A percentile compares a stretch with the other conserved stretches of the same genome.
These are phyloP conservation scores for Aspergillus tamarii DNA, from an alignment of 2,329 filamentous ascomycete genomes.

Conservation along the genomic window DNA sequence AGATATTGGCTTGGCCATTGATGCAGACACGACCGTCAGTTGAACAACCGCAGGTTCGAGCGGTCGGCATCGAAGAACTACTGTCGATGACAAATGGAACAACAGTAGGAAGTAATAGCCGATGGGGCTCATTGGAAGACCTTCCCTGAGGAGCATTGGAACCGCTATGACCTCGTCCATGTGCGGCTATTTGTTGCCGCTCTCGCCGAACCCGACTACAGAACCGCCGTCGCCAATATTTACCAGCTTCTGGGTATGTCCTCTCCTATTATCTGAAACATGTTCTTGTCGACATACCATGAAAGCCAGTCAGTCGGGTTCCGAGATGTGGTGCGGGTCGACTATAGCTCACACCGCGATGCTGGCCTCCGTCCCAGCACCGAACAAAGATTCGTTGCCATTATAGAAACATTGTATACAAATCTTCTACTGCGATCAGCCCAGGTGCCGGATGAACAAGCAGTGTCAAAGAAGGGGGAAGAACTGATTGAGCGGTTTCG, in stretches of 20 bases:
- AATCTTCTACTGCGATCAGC: slow-evolving; percentile 16
- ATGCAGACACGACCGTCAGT: too few relatives aligned
- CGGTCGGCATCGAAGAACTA: too few relatives aligned
- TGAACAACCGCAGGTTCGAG: too few relatives aligned
- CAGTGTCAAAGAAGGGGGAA: slow-evolving; percentile 3
- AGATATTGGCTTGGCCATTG: too few relatives aligned
- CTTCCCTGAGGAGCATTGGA: slow-evolving; percentile 28
- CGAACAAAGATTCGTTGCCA: slow-evolving; percentile 11
- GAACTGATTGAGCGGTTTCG: slow-evolving; percentile 14
- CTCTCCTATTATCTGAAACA: slow-evolving; percentile 1
- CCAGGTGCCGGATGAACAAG: slow-evolving; percentile 9
- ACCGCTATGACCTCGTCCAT: slow-evolving; percentile 32
- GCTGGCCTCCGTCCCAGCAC: slow-evolving; percentile 5
- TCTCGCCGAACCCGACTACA: slow-evolving; percentile 20
- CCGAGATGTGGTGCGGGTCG: slow-evolving; percentile 1
- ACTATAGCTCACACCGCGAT: neutral
- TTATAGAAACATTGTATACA: slow-evolving; percentile 18
- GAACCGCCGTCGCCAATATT: slow-evolving; percentile 14
- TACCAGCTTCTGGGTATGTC: slow-evolving; percentile 10
- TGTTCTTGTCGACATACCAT: too few relatives aligned
- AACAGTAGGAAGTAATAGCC: too few relatives aligned
- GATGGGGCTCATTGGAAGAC: too few relatives aligned
- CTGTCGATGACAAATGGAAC: too few relatives aligned
- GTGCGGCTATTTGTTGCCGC: slow-evolving; percentile 28
- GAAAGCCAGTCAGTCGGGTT: neutral